Evolutionary conservation across 345 rosid genomes (phyloP).

Genomic region (Populus euphratica): DNA sequence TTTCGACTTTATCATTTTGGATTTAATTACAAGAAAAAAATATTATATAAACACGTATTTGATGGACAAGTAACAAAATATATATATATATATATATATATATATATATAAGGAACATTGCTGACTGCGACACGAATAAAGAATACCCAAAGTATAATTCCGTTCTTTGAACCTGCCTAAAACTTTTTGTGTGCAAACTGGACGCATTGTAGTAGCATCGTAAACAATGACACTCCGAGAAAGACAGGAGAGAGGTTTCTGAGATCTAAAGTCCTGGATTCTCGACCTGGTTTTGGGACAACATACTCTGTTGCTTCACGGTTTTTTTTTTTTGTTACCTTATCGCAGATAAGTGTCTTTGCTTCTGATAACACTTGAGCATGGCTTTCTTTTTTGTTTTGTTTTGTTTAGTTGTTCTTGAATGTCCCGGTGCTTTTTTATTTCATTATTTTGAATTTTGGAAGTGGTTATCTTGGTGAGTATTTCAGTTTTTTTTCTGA

Average conservation of each 20-base stretch:
- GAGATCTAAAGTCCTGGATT: constrained; percentile 5
- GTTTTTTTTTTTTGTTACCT: not conserved
- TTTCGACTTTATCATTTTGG: too few relatives aligned
- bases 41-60: too few relatives aligned
- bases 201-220: not conserved
- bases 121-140: not conserved
- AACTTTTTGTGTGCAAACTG: not conserved
- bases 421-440: not conserved
- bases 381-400: not conserved
- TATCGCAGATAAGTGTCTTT: constrained; percentile 17
- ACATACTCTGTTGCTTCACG: not conserved
- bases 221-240: not conserved
- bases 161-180: not conserved
- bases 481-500: not conserved
- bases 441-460: not conserved
- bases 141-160: not conserved
- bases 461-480: not conserved
- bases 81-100: too few relatives aligned
- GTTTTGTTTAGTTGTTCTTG: not conserved
- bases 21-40: too few relatives aligned
- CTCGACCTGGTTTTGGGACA: constrained; percentile 3
- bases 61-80: too few relatives aligned
- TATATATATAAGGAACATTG: too few relatives aligned
- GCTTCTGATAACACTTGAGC: not conserved
- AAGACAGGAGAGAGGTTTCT: not conserved